A percentile compares a stretch with the other conserved stretches of the same genome.
These are phyloP conservation scores for Clarireedia hainanense DNA, from an alignment of 2,329 filamentous ascomycete species.

Conservation along the genomic window DNA sequence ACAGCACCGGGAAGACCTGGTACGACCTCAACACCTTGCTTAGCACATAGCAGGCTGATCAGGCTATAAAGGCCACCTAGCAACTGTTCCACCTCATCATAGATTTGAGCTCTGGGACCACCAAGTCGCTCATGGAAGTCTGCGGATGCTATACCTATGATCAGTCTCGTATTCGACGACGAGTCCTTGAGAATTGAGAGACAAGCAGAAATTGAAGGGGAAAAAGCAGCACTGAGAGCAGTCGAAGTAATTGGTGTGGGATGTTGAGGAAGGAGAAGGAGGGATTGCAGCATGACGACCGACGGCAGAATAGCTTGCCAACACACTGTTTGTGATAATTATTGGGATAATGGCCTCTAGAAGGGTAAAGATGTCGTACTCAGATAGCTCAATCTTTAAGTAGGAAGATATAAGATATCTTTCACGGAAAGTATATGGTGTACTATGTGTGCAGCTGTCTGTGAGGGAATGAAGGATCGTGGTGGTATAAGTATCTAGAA, in stretches of 20 bases:
- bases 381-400: too few species aligned
- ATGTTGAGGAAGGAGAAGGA: conserved; percentile 57
- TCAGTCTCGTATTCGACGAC: conserved; percentile 25
- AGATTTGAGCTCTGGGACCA: conserved; percentile 45
- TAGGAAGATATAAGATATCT: too few species aligned
- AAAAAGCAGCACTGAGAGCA: conserved; percentile 51
- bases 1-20: conserved; percentile 62
- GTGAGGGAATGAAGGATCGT: too few species aligned
- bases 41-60: conserved; percentile 62
- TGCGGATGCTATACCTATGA: conserved; percentile 54
- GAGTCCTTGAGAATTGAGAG: conserved; percentile 41
- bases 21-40: conserved; percentile 46
- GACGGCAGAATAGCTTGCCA: background rate
- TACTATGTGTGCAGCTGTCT: too few species aligned
- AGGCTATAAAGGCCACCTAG: conserved; percentile 74
- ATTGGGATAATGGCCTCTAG: too few species aligned
- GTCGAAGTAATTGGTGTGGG: conserved; percentile 45
- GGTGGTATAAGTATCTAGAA: too few species aligned
- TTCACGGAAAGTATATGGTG: too few species aligned
- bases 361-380: too few species aligned
- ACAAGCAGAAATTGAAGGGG: conserved; percentile 46
- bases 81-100: conserved; percentile 62
- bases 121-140: conserved; percentile 41
- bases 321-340: background rate
- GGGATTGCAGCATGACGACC: conserved; percentile 33